Evolutionary conservation across 1,284 basidiomycete genomes (phyloP).

Genomic region (Chiua sp.): DNA sequence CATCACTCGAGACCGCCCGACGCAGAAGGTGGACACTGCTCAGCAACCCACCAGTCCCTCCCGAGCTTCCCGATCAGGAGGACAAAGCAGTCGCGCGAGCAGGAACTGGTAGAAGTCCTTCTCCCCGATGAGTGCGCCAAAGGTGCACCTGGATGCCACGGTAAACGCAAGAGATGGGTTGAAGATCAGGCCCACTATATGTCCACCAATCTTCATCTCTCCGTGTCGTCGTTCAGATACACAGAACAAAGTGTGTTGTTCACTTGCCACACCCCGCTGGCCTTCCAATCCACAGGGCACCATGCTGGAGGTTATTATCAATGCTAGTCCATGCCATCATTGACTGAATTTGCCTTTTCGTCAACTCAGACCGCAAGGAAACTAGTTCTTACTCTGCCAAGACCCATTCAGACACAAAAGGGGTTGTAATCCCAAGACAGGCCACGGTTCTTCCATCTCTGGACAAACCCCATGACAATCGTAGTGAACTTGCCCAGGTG

Average conservation of each 20-base stretch:
- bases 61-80: background rate
- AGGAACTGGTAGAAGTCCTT: conserved; percentile 8
- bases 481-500: conserved; percentile 12
- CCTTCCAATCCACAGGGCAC: background rate
- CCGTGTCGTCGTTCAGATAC: conserved; percentile 13
- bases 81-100: background rate
- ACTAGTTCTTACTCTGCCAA: background rate
- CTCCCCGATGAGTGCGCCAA: conserved; percentile 27
- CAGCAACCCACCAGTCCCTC: background rate
- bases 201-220: conserved; percentile 9
- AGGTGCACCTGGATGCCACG: conserved; percentile 12
- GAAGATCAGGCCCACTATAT: conserved; percentile 12
- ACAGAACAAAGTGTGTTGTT: conserved; percentile 11
- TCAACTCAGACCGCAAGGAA: conserved; percentile 2
- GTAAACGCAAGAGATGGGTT: conserved; percentile 19
- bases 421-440: background rate
- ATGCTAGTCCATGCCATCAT: background rate
- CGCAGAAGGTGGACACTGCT: too few relatives aligned
- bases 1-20: background rate
- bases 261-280: conserved; percentile 8
- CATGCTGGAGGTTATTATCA: conserved; percentile 14
- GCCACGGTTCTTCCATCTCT: background rate
- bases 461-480: background rate
- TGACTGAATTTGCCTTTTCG: conserved; percentile 1
- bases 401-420: background rate